Percentiles rank a stretch among this genome's conserved stretches.
Conservation (phyloP, 1,284 basidiomycete genomes). For the Trametes sp. region DNA sequence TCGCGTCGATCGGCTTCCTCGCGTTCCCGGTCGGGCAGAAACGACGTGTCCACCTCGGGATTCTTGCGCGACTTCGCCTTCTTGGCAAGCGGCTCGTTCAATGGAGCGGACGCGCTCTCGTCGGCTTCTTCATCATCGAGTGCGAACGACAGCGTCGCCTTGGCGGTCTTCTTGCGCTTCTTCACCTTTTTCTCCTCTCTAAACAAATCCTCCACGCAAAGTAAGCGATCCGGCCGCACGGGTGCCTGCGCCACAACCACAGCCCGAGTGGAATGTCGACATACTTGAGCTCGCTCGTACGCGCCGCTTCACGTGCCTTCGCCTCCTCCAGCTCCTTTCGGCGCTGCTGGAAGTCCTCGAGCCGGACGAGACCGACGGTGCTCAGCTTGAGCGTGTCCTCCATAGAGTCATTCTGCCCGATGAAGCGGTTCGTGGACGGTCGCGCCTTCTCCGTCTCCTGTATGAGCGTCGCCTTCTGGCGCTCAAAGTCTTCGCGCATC, state of each 20-base stretch:
- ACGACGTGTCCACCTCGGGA: constrained; percentile 96
- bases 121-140: constrained; percentile 79
- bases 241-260: constrained; percentile 5
- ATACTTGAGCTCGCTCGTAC: constrained; percentile 85
- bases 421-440: constrained; percentile 87
- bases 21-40: constrained; percentile 95
- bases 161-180: constrained; percentile 88
- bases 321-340: constrained; percentile 93
- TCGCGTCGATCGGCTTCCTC: constrained; percentile 91
- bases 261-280: constrained; percentile 48
- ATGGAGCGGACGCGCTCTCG: constrained; percentile 46
- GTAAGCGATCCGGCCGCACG: constrained; percentile 58
- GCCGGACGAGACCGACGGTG: constrained; percentile 92
- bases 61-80: constrained; percentile 91
- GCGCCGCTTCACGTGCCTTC: constrained; percentile 88
- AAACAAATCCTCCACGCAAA: constrained; percentile 81
- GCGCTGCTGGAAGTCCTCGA: constrained; percentile 93
- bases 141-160: constrained; percentile 89
- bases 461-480: constrained; percentile 87
- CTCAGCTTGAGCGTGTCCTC: constrained; percentile 94
- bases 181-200: constrained; percentile 90
- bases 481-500: constrained; percentile 87
- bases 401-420: constrained; percentile 93
- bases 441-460: constrained; percentile 86
- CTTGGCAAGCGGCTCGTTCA: constrained; percentile 59